These are phyloP conservation scores for Ammopiptanthus mongolicus DNA, from an alignment of 306 rosid genomes.

Conservation along the genomic window DNA sequence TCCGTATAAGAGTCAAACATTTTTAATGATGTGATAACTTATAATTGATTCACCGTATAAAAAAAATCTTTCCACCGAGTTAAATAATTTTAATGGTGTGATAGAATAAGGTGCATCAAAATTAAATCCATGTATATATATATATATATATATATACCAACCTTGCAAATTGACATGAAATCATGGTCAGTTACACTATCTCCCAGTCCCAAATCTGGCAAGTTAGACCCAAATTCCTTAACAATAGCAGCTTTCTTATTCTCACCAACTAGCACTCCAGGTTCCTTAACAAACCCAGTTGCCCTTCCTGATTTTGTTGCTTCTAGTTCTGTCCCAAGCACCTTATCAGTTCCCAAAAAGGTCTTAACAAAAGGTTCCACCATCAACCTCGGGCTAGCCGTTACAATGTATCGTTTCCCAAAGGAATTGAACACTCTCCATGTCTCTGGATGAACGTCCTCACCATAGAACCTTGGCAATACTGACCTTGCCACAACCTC, in stretches of 20 bases:
- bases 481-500: conserved; percentile 66
- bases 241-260: conserved; percentile 56
- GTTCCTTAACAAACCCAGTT: conserved; percentile 68
- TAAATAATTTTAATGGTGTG: too few species aligned
- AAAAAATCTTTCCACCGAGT: too few species aligned
- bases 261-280: conserved; percentile 68
- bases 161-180: conserved; percentile 97
- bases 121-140: too few species aligned
- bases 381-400: conserved; percentile 74
- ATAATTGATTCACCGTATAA: too few species aligned
- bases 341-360: conserved; percentile 70
- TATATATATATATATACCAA: too few species aligned
- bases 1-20: too few species aligned
- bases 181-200: conserved; percentile 69
- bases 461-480: conserved; percentile 70
- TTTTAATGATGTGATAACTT: too few species aligned
- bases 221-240: conserved; percentile 49
- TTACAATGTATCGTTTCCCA: conserved; percentile 58
- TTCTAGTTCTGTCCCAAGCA: conserved; percentile 70
- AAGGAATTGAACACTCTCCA: conserved; percentile 86
- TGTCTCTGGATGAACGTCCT: conserved; percentile 69
- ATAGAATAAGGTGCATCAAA: too few species aligned
- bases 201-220: conserved; percentile 88
- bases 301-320: conserved; percentile 51
- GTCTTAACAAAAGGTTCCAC: conserved; percentile 70